Evolutionary conservation across 2,329 filamentous ascomycete species (phyloP), one percentile per base, ranked within the genome.

Genomic region (Penicillium janthinellum): DNA sequence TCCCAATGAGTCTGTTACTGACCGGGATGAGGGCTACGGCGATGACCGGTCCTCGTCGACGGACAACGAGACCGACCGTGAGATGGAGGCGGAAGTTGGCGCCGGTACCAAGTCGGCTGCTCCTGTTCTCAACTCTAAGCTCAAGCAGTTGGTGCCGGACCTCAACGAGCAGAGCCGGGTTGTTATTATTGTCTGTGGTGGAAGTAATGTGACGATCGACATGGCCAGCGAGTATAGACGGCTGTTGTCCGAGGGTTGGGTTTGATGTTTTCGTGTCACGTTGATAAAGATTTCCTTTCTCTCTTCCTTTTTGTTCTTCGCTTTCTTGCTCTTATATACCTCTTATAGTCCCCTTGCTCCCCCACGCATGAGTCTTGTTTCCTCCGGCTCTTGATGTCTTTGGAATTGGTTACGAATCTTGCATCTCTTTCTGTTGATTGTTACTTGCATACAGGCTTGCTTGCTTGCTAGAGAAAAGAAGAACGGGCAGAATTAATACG

Each of bases 101-200:
- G 54, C 50, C 44, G 37, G 28, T 10, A 48, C 42, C 12, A 31
- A 48, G 28, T 50, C 63, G 31, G 44, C 56, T 22, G 37, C 58
- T 39, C 64, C 64, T 39, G 50, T 61, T 6, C 47, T 74, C 17
- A 67, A 67, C 59, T 77, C 75, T 5, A 73, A 84, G 42, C 71
- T 96, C 69, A 83, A 87, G 70, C 80, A 82, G 66, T 77, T 86
- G 10, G 77, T 92, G 0, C 85, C 88, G 35, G 83, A 83, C 37
- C 83, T 91, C 63, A 88, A 83, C 76, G 79, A 81, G 0, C 78
- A 84, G 58, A 89, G 87, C 72, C 91, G 90, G 64, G 84, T 97
- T 5, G 92, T 97, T 1, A 80, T 97, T 55, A 82, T 96, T 25
- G 87, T 97, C 6, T 98, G 94, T 71, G 94, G 94, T 47, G 90